Conservation (phyloP, 2,329 filamentous ascomycete species). For the Aspergillus ruber region DNA sequence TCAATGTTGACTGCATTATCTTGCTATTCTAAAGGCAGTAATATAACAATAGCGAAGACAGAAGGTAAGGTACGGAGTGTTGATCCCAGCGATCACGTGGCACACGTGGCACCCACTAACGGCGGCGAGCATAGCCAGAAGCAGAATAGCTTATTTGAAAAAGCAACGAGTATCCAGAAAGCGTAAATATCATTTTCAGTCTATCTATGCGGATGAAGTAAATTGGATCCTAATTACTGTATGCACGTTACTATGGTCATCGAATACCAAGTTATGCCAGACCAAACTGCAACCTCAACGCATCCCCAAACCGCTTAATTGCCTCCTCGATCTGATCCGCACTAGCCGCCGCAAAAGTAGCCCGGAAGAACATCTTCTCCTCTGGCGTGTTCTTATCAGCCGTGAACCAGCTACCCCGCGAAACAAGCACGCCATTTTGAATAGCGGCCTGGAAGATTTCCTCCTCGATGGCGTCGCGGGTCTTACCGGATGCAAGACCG, state of each 20-base stretch:
- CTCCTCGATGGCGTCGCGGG: slow-evolving; percentile 60
- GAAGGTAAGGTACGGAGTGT: no score
- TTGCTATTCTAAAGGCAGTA: no score
- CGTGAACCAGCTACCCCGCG: slow-evolving; percentile 84
- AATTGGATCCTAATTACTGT: not conserved
- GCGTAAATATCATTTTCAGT: not conserved
- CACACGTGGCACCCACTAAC: not conserved
- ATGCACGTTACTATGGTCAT: not conserved
- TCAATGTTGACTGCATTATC: not conserved
- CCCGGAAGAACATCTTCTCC: slow-evolving; percentile 73
- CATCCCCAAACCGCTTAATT: slow-evolving; percentile 67
- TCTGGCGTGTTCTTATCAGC: slow-evolving; percentile 58
- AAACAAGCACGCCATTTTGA: slow-evolving; percentile 69
- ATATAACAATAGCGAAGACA: no score
- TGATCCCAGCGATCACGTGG: not conserved
- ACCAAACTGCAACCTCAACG: slow-evolving; percentile 59
- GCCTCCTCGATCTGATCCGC: slow-evolving; percentile 64
- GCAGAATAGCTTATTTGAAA: no score
- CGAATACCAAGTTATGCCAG: slow-evolving; percentile 19
- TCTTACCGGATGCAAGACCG: slow-evolving; percentile 28
- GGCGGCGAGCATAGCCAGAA: no score
- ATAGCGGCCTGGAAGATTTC: slow-evolving; percentile 76
- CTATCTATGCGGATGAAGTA: not conserved
- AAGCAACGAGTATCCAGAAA: no score
- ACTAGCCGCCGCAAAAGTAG: slow-evolving; percentile 79